Evolutionary conservation across 2,329 filamentous ascomycete genomes (phyloP).

Genomic region (Venturia oleaginea): DNA sequence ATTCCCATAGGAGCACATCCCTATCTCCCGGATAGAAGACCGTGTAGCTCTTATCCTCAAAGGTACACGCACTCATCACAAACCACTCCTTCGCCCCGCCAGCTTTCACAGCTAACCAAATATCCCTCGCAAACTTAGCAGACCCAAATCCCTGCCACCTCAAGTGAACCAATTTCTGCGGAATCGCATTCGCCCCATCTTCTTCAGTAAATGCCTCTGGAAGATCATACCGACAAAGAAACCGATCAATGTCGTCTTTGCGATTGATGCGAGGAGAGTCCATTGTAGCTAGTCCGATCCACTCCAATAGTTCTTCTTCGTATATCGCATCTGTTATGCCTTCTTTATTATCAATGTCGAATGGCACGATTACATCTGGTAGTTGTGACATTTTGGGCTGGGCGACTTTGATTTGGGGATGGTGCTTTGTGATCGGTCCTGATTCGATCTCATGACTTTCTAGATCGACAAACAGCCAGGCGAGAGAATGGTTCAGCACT

Average conservation of each 20-base stretch:
- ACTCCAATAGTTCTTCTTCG: constrained; percentile 60
- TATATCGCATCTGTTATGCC: constrained; percentile 29
- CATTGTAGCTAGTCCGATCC: constrained; percentile 59
- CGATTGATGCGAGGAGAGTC: constrained; percentile 53
- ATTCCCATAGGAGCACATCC: constrained; percentile 25
- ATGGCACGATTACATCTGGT: constrained; percentile 22
- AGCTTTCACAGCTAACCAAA: constrained; percentile 23
- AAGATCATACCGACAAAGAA: constrained; percentile 57
- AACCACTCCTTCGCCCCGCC: constrained; percentile 21
- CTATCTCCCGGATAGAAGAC: constrained; percentile 20
- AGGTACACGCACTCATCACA: constrained; percentile 21
- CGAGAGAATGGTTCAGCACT: constrained; percentile 56
- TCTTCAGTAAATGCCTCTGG: constrained; percentile 33
- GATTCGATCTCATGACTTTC: constrained; percentile 23
- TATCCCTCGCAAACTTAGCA: constrained; percentile 23
- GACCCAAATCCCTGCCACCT: constrained; percentile 37
- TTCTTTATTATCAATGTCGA: constrained; percentile 17
- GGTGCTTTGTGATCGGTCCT: constrained; percentile 21
- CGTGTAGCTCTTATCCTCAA: constrained; percentile 23
- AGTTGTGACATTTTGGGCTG: constrained; percentile 21
- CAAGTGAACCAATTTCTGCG: constrained; percentile 25
- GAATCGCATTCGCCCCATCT: constrained; percentile 6
- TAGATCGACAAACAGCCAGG: constrained; percentile 72
- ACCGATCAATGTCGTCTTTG: constrained; percentile 55
- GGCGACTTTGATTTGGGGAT: constrained; percentile 15